A percentile compares a stretch with the other conserved stretches of the same genome.
phyloP scores from a whole-genome alignment of 1,284 basidiomycete species.

The Salmacisia buchloeana region DNA sequence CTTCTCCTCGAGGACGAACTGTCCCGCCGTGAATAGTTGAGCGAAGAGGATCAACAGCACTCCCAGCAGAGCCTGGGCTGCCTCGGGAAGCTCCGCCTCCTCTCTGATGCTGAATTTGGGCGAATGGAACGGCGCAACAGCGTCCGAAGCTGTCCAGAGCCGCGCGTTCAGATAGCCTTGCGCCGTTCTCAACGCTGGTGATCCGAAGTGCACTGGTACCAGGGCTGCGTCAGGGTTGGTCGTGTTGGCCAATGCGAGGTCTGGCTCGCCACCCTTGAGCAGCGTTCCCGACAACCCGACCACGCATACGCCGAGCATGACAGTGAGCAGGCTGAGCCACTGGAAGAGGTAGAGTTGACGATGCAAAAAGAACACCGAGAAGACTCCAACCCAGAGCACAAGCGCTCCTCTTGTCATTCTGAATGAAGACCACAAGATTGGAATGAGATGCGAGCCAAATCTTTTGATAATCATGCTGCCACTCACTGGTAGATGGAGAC shows the following conservation, averaged over 20 bases:
- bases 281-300: slow-evolving; percentile 76
- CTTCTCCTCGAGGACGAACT: slow-evolving; percentile 82
- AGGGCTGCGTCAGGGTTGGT: not conserved
- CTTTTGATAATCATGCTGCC: not conserved
- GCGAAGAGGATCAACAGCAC: slow-evolving; percentile 89
- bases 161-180: not conserved
- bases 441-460: too few relatives aligned
- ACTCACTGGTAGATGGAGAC: slow-evolving; percentile 78
- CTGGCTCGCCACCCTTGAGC: slow-evolving; percentile 9
- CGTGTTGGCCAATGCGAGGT: not conserved
- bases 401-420: slow-evolving; percentile 88
- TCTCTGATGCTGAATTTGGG: not conserved
- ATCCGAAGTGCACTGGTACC: not conserved
- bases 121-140: not conserved
- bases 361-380: slow-evolving; percentile 85
- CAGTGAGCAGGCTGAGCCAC: slow-evolving; percentile 83
- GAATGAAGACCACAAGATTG: not conserved
- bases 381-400: slow-evolving; percentile 89
- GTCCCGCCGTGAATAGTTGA: slow-evolving; percentile 87
- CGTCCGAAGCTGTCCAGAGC: slow-evolving; percentile 8
- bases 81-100: slow-evolving; percentile 35
- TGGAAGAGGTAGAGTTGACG: slow-evolving; percentile 50
- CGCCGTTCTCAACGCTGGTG: not conserved
- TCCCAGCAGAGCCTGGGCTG: slow-evolving; percentile 54
- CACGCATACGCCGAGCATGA: slow-evolving; percentile 81